These are phyloP conservation scores for Cladosporium sp. DNA, from an alignment of 2,329 filamentous ascomycete genomes.

Conservation along the genomic window DNA sequence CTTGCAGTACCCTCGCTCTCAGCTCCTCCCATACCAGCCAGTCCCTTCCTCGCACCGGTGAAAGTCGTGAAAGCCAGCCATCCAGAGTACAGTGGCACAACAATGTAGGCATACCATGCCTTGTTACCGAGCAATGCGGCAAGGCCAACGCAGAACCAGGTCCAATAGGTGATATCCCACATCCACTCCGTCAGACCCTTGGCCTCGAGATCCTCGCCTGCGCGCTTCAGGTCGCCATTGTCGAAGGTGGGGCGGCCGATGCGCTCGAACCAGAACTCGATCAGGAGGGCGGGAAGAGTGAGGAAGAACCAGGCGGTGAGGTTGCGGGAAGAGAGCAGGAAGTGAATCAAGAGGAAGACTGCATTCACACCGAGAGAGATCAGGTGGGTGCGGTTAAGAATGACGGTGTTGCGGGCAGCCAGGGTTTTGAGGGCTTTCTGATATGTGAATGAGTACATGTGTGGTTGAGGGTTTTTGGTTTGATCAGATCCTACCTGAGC, in stretches of 20 bases:
- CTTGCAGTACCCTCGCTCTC: constrained; percentile 19
- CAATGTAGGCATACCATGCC: constrained; percentile 61
- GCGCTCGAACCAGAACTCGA: constrained; percentile 80
- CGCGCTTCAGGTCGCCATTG: constrained; percentile 57
- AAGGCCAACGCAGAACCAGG: constrained; percentile 70
- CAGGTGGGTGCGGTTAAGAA: constrained; percentile 77
- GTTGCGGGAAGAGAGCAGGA: constrained; percentile 52
- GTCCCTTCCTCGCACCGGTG: constrained; percentile 39
- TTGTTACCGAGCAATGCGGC: constrained; percentile 77
- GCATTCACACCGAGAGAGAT: constrained; percentile 67
- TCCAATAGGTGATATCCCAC: constrained; percentile 96
- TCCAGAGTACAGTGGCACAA: constrained; percentile 44
- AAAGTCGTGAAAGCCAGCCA: constrained; percentile 45
- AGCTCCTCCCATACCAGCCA: constrained; percentile 33
- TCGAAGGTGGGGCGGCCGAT: constrained; percentile 73
- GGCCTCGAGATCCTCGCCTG: constrained; percentile 84
- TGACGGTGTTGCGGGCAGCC: constrained; percentile 71
- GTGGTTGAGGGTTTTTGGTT: too few species aligned
- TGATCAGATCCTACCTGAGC: constrained; percentile 20
- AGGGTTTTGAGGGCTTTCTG: constrained; percentile 54
- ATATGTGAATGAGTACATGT: background rate
- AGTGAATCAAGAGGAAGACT: constrained; percentile 68
- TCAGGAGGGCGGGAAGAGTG: constrained; percentile 67
- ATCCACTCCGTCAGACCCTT: constrained; percentile 92
- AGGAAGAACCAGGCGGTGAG: constrained; percentile 65